Evolutionary conservation across 2,329 filamentous ascomycete species (phyloP).

Genomic region (Blumeria hordei): DNA sequence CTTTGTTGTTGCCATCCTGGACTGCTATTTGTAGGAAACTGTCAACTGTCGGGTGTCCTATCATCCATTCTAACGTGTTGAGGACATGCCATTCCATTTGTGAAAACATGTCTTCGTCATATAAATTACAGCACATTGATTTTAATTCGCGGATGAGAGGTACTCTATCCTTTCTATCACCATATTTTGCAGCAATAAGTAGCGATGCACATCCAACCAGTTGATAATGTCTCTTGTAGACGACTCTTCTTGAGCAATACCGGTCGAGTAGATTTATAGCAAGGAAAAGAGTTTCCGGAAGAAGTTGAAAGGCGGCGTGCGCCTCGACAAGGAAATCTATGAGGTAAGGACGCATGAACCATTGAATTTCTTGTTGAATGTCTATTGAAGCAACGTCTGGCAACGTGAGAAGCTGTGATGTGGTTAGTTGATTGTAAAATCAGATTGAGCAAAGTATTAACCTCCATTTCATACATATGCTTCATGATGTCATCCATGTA

Average conservation of each 20-base stretch:
- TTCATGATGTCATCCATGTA: conserved; percentile 85
- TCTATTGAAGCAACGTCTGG: conserved; percentile 95
- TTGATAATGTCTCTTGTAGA: conserved; percentile 98
- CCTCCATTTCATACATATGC: conserved; percentile 91
- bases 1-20: conserved; percentile 40
- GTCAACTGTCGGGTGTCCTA: conserved; percentile 90
- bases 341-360: conserved; percentile 97
- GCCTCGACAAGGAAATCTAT: conserved; percentile 97
- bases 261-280: conserved; percentile 90
- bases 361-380: conserved; percentile 97
- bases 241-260: conserved; percentile 91
- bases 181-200: conserved; percentile 93
- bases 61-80: conserved; percentile 87
- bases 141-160: conserved; percentile 91
- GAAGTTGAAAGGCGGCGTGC: conserved; percentile 76
- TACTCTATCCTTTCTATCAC: conserved; percentile 96
- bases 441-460: conserved; percentile 15
- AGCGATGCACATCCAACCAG: conserved; percentile 88
- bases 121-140: conserved; percentile 96
- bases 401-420: conserved; percentile 48
- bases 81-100: conserved; percentile 99
- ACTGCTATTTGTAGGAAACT: conserved; percentile 77
- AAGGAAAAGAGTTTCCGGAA: conserved; percentile 87
- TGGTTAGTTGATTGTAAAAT: neutral
- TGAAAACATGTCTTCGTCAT: conserved; percentile 98